Base-by-base conservation (phyloP, 495 filamentous ascomycete genomes). In the Annulohypoxylon nitens region DNA sequence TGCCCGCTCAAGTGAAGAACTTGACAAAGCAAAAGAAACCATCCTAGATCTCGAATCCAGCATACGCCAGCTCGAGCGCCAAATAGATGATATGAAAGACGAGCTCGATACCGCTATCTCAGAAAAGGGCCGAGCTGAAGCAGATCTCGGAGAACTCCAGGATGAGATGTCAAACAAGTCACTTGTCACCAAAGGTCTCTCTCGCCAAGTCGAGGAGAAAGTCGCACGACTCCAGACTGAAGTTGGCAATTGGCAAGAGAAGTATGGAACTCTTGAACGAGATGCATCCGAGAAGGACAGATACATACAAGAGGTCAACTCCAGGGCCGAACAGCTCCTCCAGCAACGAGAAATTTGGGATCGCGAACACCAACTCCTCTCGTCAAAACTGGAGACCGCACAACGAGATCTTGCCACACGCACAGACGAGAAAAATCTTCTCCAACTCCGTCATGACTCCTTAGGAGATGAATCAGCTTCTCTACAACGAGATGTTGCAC, bases 91-190 rank as follows among this genome's bases (percentile, higher is more conserved):
- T 18, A 85, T 87, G 69, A 88, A 88, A 60, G 85, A 88, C 1
- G 86, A 91, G 59, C 80, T 90, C 10, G 83, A 92, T 57, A 82
- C 87, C 34, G 91, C 91, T n/a, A 63, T 88, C n/a, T 78, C 86
- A 20, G 86, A 90, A 55, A 92, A 91, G 64, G 82, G 82, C 33
- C 82, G 83, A n/a, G 85, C 85, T 16, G 83, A 88, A 74, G 83
- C 82, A 23, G 85, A 90, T 61, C 77, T 91, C 3, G 86, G 90
- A 61, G 85, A 94, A 77, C 79, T 96, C 18, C 90, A 90, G 57
- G 90, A 93, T 51, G 92, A 95, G 71, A 89, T 94, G 85, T 85
- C 90, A 7, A 90, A 94, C 77, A 94, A 93, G 76, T 93, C 91
- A 0, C 86, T 94, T 61, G 90, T 87, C 23, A 91, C 91, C 30